Evolutionary conservation across 129 eudicot species (phyloP), one percentile per base, ranked within the genome.

Genomic region (Deinandra increscens): DNA sequence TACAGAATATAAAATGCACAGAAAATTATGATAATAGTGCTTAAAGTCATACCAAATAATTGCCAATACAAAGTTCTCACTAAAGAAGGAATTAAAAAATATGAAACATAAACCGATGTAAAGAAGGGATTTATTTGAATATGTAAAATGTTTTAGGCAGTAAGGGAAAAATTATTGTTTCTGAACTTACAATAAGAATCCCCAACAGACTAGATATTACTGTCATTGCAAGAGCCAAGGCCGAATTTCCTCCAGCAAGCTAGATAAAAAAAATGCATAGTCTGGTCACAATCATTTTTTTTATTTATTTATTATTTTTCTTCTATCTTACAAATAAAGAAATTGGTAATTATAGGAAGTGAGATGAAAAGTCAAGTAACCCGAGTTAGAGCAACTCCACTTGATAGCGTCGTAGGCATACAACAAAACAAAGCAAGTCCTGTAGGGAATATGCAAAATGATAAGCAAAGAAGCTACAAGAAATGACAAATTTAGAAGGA

Each of bases 321-420:
- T 44, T 70, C 70, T 15, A 31, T 29, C 13, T 70, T 33, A 13
- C 7, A 9, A 2, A 23, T 18, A 68, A 18, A 56, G 44, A 56
- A 33, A 53, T 19, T 12, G n/a, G 56, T 65, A 70, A 66, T 17
- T 29, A 58, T 7, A 15, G 50, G 26, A 56, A 48, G 58, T 66
- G 64, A 58, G 33, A 60, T 67, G 4, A 38, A 60, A 60, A 42
- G 23, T 60, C 51, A 44, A 22, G 80, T 46, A 80, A 86, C 97
- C 85, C 86, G 81, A 51, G 96, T 91, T 31, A 91, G 82, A 70
- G 98, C 90, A 71, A 91, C 94, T 71, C 94, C 98, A 81, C 98
- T 91, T 49, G 96, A 88, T 79, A 91, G 82, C n/a, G 98, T 88
- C 42, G 98, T 91, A 31, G 98, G 98, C 98, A 91, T 88, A 83